Evolutionary conservation across 2,329 filamentous ascomycete genomes (phyloP).

Genomic region (Alternaria solani): DNA sequence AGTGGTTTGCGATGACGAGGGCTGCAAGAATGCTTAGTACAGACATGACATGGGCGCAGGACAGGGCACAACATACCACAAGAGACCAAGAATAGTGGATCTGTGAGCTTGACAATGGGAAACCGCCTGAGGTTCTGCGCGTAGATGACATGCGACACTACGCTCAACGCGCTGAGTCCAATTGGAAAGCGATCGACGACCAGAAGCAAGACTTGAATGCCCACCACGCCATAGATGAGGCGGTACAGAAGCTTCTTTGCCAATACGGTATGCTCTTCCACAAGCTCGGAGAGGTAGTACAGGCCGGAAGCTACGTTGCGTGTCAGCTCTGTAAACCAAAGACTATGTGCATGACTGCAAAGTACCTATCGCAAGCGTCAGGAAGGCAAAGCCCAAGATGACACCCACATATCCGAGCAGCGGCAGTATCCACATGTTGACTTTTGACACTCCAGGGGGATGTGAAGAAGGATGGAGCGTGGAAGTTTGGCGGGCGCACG

Average conservation of each 20-base stretch:
- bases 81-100: slow-evolving; percentile 84
- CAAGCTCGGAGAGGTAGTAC: slow-evolving; percentile 97
- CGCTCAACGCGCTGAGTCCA: slow-evolving; percentile 74
- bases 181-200: slow-evolving; percentile 87
- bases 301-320: slow-evolving; percentile 79
- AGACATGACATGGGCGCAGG: not conserved
- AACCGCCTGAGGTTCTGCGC: slow-evolving; percentile 82
- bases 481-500: slow-evolving; percentile 16
- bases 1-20: slow-evolving; percentile 89
- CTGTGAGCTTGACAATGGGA: slow-evolving; percentile 81
- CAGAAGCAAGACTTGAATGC: slow-evolving; percentile 75
- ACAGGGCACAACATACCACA: slow-evolving; percentile 66
- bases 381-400: slow-evolving; percentile 87
- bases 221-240: slow-evolving; percentile 84
- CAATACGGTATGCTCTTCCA: slow-evolving; percentile 95
- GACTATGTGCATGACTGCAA: not conserved
- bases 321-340: slow-evolving; percentile 7
- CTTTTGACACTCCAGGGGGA: slow-evolving; percentile 3
- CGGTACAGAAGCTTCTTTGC: slow-evolving; percentile 85
- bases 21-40: slow-evolving; percentile 55
- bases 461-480: slow-evolving; percentile 11
- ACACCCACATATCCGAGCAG: slow-evolving; percentile 89
- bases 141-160: slow-evolving; percentile 85
- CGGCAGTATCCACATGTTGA: slow-evolving; percentile 91
- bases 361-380: slow-evolving; percentile 89